Evolutionary conservation across 2,329 filamentous ascomycete genomes (phyloP).

Genomic region (Purpureocillium takamizusanense): DNA sequence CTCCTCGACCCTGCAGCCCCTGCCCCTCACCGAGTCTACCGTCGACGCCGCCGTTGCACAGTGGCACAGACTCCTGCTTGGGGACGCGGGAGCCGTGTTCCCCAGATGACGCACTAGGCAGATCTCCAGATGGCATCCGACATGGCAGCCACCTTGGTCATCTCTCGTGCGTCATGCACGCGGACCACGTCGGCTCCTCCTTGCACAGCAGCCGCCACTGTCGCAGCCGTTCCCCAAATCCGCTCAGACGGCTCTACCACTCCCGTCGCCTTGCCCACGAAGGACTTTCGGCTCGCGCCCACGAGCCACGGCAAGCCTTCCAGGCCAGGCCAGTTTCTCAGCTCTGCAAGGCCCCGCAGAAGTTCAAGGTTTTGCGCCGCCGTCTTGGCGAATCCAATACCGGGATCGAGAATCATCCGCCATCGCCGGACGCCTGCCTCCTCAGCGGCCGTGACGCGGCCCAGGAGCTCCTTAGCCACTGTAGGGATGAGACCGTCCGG

Average conservation of each 20-base stretch:
- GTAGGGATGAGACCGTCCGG: constrained; percentile 56
- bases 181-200: constrained; percentile 87
- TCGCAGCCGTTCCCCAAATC: constrained; percentile 78
- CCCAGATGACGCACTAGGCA: constrained; percentile 8
- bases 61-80: not conserved
- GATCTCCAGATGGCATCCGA: constrained; percentile 83
- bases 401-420: constrained; percentile 91
- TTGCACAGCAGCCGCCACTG: constrained; percentile 74
- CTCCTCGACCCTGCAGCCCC: no score
- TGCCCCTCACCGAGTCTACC: no score
- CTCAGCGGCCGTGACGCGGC: constrained; percentile 65
- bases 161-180: constrained; percentile 84
- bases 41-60: not conserved
- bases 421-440: constrained; percentile 77
- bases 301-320: constrained; percentile 77
- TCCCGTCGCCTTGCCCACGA: constrained; percentile 76
- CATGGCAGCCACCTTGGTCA: constrained; percentile 77
- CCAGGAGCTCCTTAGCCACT: constrained; percentile 58
- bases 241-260: constrained; percentile 62
- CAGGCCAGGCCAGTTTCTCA: constrained; percentile 57
- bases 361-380: constrained; percentile 73
- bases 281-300: constrained; percentile 81
- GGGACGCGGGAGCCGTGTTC: constrained; percentile 4
- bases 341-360: constrained; percentile 54
- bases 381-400: constrained; percentile 88